Percentiles rank a stretch among this genome's conserved stretches.
Conservation (phyloP, 305 asterid species). For the Ruellia speciosa region DNA sequence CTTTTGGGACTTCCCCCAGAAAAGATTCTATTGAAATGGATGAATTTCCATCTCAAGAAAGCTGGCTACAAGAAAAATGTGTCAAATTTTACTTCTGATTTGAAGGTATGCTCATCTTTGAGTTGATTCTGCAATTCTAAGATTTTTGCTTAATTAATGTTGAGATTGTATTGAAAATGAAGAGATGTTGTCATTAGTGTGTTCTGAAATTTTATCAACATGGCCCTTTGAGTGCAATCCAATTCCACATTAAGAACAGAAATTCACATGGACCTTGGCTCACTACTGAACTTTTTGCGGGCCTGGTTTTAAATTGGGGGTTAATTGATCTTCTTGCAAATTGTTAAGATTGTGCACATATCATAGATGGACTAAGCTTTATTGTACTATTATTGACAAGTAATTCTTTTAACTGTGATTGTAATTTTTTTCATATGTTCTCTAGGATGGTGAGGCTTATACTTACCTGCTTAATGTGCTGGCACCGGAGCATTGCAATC, state of each 20-base stretch:
- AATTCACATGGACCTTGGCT: neutral
- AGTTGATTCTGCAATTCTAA: conserved; percentile 9
- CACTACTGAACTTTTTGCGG: conserved; percentile 1
- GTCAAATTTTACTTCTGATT: conserved; percentile 79
- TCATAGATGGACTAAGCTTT: conserved; percentile 10
- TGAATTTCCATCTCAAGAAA: conserved; percentile 96
- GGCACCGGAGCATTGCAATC: conserved; percentile 87
- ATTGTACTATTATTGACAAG: conserved; percentile 14
- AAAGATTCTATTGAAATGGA: conserved; percentile 86
- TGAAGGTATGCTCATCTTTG: conserved; percentile 49
- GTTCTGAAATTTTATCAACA: neutral
- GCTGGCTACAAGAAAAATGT: conserved; percentile 83
- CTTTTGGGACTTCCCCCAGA: conserved; percentile 95
- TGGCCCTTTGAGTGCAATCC: neutral
- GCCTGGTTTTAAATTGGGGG: conserved; percentile 9
- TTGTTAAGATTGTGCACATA: neutral
- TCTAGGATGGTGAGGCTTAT: conserved; percentile 96
- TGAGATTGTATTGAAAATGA: conserved; percentile 12
- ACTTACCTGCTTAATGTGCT: conserved; percentile 91
- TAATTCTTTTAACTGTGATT: too few species aligned
- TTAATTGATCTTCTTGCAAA: neutral
- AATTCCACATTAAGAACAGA: conserved; percentile 8
- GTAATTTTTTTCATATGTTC: conserved; percentile 15
- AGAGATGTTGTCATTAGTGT: neutral
- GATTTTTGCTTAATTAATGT: conserved; percentile 2